These are phyloP conservation scores for Microsporum audouinii DNA, from an alignment of 2,329 filamentous ascomycete genomes.

Conservation along the genomic window DNA sequence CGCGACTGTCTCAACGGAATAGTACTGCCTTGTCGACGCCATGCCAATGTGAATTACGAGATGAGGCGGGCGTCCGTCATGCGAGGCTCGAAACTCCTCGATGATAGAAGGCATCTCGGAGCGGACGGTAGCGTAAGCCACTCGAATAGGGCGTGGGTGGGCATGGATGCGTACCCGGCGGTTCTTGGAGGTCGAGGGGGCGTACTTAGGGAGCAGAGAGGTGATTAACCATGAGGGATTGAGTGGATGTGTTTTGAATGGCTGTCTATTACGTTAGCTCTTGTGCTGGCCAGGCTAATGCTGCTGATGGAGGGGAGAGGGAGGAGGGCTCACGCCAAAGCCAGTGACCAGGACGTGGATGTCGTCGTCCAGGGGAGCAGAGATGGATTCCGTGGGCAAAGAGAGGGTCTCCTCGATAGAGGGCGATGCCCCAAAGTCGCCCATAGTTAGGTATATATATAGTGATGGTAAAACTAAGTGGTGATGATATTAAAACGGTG, in stretches of 20 bases:
- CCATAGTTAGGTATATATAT: constrained; percentile 7
- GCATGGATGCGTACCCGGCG: constrained; percentile 32
- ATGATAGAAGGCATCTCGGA: constrained; percentile 54
- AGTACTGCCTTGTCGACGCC: constrained; percentile 53
- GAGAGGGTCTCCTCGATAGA: constrained; percentile 13
- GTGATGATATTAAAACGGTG: neutral
- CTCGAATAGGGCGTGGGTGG: constrained; percentile 56
- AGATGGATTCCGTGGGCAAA: constrained; percentile 14
- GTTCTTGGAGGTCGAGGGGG: constrained; percentile 36
- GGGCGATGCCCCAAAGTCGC: constrained; percentile 10
- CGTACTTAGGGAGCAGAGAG: constrained; percentile 51
- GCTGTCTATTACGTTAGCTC: constrained; percentile 37
- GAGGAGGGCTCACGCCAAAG: constrained; percentile 30
- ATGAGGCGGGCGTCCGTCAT: constrained; percentile 44
- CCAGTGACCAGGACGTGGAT: constrained; percentile 39
- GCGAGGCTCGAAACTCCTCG: constrained; percentile 30
- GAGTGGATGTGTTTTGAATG: constrained; percentile 60
- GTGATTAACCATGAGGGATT: constrained; percentile 79
- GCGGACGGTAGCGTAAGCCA: constrained; percentile 58
- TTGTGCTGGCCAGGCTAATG: neutral
- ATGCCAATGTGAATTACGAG: constrained; percentile 70
- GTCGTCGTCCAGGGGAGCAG: constrained; percentile 28
- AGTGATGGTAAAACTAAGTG: neutral
- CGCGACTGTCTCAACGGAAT: constrained; percentile 58
- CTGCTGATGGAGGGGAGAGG: neutral